Percentiles rank a stretch among this genome's conserved stretches.
Conservation (phyloP, 352 stramenopile genomes). For the Globisporangium radiosum region DNA sequence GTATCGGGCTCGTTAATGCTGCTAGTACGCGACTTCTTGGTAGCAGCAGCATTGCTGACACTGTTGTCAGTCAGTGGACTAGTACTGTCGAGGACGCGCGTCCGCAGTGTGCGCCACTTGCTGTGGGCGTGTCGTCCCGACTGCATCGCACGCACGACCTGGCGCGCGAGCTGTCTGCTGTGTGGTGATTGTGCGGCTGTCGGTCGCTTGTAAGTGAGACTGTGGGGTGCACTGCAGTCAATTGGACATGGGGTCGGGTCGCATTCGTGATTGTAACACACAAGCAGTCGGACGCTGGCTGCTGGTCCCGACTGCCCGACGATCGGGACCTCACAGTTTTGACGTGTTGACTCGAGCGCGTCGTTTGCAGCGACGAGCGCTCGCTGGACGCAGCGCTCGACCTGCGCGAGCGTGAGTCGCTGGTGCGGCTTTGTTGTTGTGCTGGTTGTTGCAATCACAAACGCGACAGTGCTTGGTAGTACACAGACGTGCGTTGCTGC, state of each 20-base stretch:
- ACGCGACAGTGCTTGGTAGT: conserved; percentile 21
- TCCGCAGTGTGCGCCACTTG: conserved; percentile 12
- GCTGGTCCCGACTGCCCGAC: too few relatives aligned
- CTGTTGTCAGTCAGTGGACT: conserved; percentile 1
- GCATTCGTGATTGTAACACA: conserved; percentile 13
- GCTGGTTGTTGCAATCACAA: conserved; percentile 16
- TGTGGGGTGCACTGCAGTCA: conserved; percentile 15
- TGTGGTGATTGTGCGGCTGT: conserved; percentile 1
- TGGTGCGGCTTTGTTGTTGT: conserved; percentile 12
- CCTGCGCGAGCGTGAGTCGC: conserved; percentile 16
- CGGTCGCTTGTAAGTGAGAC: conserved; percentile 8
- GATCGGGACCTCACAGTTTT: too few relatives aligned
- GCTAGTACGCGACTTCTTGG: conserved; percentile 6
- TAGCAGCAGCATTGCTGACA: neutral
- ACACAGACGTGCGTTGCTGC: conserved; percentile 17
- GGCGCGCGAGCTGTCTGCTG: conserved; percentile 5
- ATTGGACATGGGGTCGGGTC: conserved; percentile 7
- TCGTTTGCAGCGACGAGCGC: conserved; percentile 24
- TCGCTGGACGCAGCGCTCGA: conserved; percentile 23
- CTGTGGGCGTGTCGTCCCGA: conserved; percentile 5
- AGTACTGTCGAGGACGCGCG: conserved; percentile 2
- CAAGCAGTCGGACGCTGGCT: neutral
- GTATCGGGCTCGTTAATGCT: conserved; percentile 14
- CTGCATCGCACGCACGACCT: conserved; percentile 12
- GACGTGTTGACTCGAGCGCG: conserved; percentile 1